Evolutionary conservation across 306 rosid genomes (phyloP).

Genomic region (Prunus padus): DNA sequence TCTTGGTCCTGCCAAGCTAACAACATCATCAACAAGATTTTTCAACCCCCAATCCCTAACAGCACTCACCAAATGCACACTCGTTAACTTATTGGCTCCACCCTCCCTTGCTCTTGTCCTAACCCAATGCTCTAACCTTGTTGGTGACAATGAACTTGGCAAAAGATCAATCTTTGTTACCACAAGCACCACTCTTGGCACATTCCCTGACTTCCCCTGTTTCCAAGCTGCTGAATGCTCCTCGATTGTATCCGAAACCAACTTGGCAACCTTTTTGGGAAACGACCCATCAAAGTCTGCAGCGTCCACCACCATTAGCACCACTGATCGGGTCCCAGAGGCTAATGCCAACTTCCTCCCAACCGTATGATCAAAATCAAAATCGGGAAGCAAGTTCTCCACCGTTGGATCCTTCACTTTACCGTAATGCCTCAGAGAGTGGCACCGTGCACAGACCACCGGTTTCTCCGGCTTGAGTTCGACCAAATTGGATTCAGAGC

Average conservation of each 20-base stretch:
- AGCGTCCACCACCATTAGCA: slow-evolving; percentile 79
- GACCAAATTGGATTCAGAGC: slow-evolving; percentile 20
- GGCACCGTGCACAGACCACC: slow-evolving; percentile 85
- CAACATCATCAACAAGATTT: slow-evolving; percentile 68
- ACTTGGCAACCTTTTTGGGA: slow-evolving; percentile 69
- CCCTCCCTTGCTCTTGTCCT: slow-evolving; percentile 91
- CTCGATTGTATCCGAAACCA: slow-evolving; percentile 71
- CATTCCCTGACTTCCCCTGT: slow-evolving; percentile 79
- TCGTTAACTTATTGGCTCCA: slow-evolving; percentile 70
- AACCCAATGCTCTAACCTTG: slow-evolving; percentile 79
- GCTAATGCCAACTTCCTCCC: slow-evolving; percentile 71
- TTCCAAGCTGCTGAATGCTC: slow-evolving; percentile 69
- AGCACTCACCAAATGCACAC: slow-evolving; percentile 90
- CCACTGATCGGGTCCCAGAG: slow-evolving; percentile 67
- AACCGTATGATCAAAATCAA: slow-evolving; percentile 79
- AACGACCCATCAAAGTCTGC: slow-evolving; percentile 90
- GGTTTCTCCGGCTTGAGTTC: slow-evolving; percentile 48
- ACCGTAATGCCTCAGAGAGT: slow-evolving; percentile 86
- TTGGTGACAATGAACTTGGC: slow-evolving; percentile 77
- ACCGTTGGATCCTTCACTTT: slow-evolving; percentile 80
- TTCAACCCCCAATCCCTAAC: slow-evolving; percentile 83
- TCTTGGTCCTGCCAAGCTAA: slow-evolving; percentile 68
- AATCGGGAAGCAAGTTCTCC: slow-evolving; percentile 86
- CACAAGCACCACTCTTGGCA: slow-evolving; percentile 85
- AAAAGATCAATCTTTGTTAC: slow-evolving; percentile 75